A percentile compares a stretch with the other conserved stretches of the same genome.
Evolutionary conservation across 2,329 filamentous ascomycete genomes (phyloP).

Genomic region (Akanthomyces uredinophilus): DNA sequence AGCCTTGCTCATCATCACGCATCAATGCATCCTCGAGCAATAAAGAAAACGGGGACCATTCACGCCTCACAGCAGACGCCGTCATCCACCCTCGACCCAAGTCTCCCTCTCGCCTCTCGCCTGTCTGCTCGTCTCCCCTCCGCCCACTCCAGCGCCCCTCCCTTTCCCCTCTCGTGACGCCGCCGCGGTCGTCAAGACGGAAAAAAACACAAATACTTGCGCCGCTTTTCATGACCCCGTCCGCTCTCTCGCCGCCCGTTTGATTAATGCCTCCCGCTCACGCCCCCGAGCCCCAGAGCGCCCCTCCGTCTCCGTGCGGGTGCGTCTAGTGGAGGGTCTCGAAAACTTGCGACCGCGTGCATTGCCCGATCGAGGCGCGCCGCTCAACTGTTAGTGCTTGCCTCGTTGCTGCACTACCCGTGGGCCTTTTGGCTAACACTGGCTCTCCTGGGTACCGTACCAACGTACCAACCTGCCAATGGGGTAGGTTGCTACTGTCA

Average conservation of each 20-base stretch:
- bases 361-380: slow-evolving; percentile 9
- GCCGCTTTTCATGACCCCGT: not conserved
- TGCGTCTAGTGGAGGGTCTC: slow-evolving; percentile 12
- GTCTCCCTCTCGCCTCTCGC: not conserved
- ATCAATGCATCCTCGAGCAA: not conserved
- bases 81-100: not conserved
- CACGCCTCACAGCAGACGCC: not conserved
- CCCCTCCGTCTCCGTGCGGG: slow-evolving; percentile 3
- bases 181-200: not conserved
- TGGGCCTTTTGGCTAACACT: not conserved
- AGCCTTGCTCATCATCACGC: not conserved
- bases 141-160: not conserved
- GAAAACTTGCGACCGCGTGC: not conserved
- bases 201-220: not conserved
- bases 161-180: not conserved
- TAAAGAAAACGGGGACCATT: not conserved
- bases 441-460: not conserved
- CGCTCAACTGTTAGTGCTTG: not conserved
- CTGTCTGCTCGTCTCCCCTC: not conserved
- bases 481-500: not conserved
- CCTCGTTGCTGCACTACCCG: not conserved
- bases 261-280: not conserved
- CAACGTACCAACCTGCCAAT: not conserved
- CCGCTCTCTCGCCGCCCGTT: not conserved
- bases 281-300: not conserved